Evolutionary conservation across 1,284 basidiomycete genomes (phyloP).

Genomic region (Microbotryum violaceum): DNA sequence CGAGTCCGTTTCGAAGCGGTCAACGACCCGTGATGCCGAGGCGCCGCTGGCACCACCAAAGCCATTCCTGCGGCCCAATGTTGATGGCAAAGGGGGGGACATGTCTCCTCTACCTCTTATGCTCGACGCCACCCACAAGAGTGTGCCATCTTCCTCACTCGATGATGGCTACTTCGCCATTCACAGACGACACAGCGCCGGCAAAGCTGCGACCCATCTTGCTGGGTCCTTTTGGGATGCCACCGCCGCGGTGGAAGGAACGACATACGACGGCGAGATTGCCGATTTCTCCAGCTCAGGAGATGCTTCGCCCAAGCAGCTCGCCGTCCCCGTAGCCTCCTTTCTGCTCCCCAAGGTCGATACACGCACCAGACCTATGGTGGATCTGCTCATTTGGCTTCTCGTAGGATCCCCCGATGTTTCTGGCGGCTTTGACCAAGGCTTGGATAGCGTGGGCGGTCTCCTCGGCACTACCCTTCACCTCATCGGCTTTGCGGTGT

Average conservation of each 20-base stretch:
- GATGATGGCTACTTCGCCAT: constrained; percentile 12
- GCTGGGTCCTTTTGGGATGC: too few species aligned
- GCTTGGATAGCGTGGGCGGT: constrained; percentile 15
- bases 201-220: too few species aligned
- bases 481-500: constrained; percentile 22
- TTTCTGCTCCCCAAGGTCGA: neutral
- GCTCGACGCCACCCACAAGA: neutral
- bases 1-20: neutral
- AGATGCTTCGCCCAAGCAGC: neutral
- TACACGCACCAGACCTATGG: neutral
- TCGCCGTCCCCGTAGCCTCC: neutral
- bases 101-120: neutral
- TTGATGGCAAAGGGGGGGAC: neutral
- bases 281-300: too few species aligned
- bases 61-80: neutral
- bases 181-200: neutral
- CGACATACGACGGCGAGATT: too few species aligned
- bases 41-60: constrained; percentile 5
- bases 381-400: constrained; percentile 17
- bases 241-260: too few species aligned
- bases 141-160: neutral
- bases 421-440: neutral
- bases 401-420: constrained; percentile 10
- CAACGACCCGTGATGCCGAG: neutral
- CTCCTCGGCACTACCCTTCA: constrained; percentile 21